Percentiles rank a stretch among this genome's conserved stretches.
phyloP scores from a whole-genome alignment of 1,284 basidiomycete genomes.

The Trametes pubescens region DNA sequence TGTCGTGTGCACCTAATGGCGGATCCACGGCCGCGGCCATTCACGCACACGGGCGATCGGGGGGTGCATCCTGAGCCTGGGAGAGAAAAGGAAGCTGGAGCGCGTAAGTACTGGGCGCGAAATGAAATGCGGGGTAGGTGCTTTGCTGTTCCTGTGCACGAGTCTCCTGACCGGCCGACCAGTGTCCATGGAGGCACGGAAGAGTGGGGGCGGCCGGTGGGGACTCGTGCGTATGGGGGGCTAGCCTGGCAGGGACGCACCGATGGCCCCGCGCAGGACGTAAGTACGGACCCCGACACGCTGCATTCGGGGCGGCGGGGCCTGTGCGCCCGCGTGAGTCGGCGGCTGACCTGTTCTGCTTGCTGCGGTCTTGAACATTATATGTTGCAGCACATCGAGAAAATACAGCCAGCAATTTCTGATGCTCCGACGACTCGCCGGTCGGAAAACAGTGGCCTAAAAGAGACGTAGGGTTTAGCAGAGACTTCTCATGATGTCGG shows the following conservation, averaged over 20 bases:
- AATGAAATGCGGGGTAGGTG: constrained; percentile 11
- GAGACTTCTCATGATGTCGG: too few species aligned
- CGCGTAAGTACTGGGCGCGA: background rate
- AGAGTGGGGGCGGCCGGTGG: constrained; percentile 4
- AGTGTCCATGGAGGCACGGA: constrained; percentile 7
- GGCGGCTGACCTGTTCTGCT: background rate
- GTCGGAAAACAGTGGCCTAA: too few species aligned
- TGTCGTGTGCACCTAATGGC: background rate
- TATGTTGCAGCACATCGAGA: too few species aligned
- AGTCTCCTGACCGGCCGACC: background rate
- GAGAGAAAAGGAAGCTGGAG: background rate
- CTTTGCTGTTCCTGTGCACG: background rate
- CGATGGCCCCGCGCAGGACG: background rate
- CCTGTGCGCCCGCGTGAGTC: constrained; percentile 1
- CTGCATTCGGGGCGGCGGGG: constrained; percentile 1
- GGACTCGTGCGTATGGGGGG: constrained; percentile 2
- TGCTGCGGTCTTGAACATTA: background rate
- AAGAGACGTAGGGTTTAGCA: background rate
- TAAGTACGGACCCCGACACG: constrained; percentile 14
- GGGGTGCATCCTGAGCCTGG: too few species aligned
- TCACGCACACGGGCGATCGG: too few species aligned
- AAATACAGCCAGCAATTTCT: background rate
- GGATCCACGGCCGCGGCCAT: too few species aligned
- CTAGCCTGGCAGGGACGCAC: background rate
- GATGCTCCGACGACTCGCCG: background rate